Evolutionary conservation across 352 stramenopile species (phyloP).

Genomic region (Pilasporangium apinafurcum): DNA sequence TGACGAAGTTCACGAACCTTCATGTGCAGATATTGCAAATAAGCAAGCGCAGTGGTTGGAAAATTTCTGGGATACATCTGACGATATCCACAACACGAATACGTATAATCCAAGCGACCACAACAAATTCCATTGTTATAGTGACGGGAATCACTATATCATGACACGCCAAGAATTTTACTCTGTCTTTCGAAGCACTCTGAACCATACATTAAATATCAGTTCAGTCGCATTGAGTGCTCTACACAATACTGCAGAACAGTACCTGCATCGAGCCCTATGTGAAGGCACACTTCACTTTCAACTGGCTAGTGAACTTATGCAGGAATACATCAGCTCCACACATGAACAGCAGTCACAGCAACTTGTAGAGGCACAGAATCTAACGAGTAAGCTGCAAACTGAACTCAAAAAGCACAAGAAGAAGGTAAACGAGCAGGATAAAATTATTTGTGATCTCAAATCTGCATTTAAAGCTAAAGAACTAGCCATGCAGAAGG

Average conservation of each 20-base stretch:
- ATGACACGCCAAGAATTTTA: conserved; percentile 59
- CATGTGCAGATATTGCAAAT: conserved; percentile 14
- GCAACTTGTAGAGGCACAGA: conserved; percentile 14
- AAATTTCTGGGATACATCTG: conserved; percentile 30
- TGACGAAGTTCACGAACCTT: conserved; percentile 29
- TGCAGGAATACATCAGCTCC: no score
- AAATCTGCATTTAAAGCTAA: conserved; percentile 53
- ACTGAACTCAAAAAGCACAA: conserved; percentile 28
- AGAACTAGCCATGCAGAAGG: conserved; percentile 58
- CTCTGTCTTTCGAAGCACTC: conserved; percentile 30
- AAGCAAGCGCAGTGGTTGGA: conserved; percentile 25
- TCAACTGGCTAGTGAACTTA: no score
- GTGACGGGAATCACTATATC: conserved; percentile 44
- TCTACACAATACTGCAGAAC: conserved; percentile 70
- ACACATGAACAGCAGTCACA: no score
- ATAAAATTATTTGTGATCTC: conserved; percentile 48
- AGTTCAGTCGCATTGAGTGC: conserved; percentile 65
- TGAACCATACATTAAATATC: conserved; percentile 38
- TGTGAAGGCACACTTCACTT: conserved; percentile 51
- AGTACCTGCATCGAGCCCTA: conserved; percentile 55
- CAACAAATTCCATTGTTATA: conserved; percentile 5
- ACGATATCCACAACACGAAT: conserved; percentile 26
- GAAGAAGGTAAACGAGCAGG: conserved; percentile 55
- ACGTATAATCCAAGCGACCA: conserved; percentile 10
- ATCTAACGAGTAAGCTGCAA: conserved; percentile 40